A percentile compares a stretch with the other conserved stretches of the same genome.
Evolutionary conservation across 2,329 filamentous ascomycete species (phyloP).

Genomic region (Lecanoromycetidae sp.): DNA sequence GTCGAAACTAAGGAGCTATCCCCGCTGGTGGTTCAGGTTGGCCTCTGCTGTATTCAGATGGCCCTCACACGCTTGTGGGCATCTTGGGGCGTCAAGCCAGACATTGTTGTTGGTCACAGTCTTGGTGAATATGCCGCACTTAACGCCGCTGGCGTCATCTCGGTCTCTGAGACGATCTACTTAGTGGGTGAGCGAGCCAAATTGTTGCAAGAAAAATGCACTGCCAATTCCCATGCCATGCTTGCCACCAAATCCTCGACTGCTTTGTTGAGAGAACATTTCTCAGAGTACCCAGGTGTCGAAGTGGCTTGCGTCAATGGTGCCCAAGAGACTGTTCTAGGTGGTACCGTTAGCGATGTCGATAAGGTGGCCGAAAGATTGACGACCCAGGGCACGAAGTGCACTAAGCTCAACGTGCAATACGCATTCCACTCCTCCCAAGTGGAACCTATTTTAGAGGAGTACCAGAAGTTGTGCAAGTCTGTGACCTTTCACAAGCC

Average conservation of each 20-base stretch:
- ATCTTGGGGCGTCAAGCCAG: slow-evolving; percentile 44
- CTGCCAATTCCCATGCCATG: slow-evolving; percentile 55
- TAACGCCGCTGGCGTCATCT: slow-evolving; percentile 57
- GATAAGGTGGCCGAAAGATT: slow-evolving; percentile 47
- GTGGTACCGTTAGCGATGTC: slow-evolving; percentile 47
- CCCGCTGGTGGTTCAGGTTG: slow-evolving; percentile 43
- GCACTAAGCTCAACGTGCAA: slow-evolving; percentile 50
- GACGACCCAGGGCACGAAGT: slow-evolving; percentile 43
- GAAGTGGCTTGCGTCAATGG: slow-evolving; percentile 62
- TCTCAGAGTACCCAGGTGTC: slow-evolving; percentile 37
- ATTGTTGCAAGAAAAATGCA: slow-evolving; percentile 54
- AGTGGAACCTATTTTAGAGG: slow-evolving; percentile 50
- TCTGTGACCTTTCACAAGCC: slow-evolving; percentile 46
- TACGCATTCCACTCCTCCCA: slow-evolving; percentile 59
- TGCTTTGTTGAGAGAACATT: slow-evolving; percentile 35
- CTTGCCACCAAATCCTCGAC: slow-evolving; percentile 41
- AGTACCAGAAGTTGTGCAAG: slow-evolving; percentile 44
- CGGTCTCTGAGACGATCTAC: slow-evolving; percentile 58
- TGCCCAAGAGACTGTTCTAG: slow-evolving; percentile 62
- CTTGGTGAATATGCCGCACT: slow-evolving; percentile 65
- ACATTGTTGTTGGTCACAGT: slow-evolving; percentile 46
- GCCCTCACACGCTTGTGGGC: slow-evolving; percentile 45
- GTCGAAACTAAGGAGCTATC: slow-evolving; percentile 33
- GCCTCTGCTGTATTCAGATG: slow-evolving; percentile 45
- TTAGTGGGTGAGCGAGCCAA: slow-evolving; percentile 57